Conservation (phyloP, 164 flowering plant species). For the Paratinospora sagittata region DNA sequence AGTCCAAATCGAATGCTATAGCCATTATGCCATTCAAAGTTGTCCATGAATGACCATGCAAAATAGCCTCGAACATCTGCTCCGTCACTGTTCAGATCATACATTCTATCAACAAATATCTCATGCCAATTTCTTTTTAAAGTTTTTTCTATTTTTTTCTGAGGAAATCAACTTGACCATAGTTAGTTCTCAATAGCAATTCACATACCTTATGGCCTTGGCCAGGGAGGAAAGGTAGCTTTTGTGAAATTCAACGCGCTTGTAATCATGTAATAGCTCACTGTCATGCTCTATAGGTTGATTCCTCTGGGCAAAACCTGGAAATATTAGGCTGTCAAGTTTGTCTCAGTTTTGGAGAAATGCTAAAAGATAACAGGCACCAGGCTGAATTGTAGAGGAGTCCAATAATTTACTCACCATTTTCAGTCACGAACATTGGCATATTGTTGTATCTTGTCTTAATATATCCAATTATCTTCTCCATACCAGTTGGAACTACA, state of each 20-base stretch:
- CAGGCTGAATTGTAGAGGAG: background rate
- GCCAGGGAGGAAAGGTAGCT: slow-evolving; percentile 39
- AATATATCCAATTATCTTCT: slow-evolving; percentile 33
- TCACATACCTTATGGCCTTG: slow-evolving; percentile 41
- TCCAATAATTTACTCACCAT: slow-evolving; percentile 31
- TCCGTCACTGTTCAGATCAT: slow-evolving; percentile 33
- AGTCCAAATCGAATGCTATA: slow-evolving; percentile 42
- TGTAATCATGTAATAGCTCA: slow-evolving; percentile 27
- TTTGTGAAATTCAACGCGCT: slow-evolving; percentile 38
- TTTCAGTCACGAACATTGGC: slow-evolving; percentile 54
- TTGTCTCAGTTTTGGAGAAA: background rate
- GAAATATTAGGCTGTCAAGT: background rate
- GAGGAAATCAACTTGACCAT: no score
- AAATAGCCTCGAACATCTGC: slow-evolving; percentile 62
- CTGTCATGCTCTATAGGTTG: slow-evolving; percentile 9
- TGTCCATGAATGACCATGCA: slow-evolving; percentile 54
- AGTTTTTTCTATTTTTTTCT: no score
- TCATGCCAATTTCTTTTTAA: no score
- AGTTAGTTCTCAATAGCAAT: no score
- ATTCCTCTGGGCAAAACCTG: slow-evolving; percentile 24
- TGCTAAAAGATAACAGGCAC: background rate
- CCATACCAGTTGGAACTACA: slow-evolving; percentile 58
- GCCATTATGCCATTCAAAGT: slow-evolving; percentile 53
- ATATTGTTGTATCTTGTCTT: slow-evolving; percentile 42
- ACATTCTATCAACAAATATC: background rate